Percentiles rank a stretch among this genome's conserved stretches.
Evolutionary conservation across 2,329 filamentous ascomycete genomes (phyloP).

Genomic region (Didymella arachidicola): DNA sequence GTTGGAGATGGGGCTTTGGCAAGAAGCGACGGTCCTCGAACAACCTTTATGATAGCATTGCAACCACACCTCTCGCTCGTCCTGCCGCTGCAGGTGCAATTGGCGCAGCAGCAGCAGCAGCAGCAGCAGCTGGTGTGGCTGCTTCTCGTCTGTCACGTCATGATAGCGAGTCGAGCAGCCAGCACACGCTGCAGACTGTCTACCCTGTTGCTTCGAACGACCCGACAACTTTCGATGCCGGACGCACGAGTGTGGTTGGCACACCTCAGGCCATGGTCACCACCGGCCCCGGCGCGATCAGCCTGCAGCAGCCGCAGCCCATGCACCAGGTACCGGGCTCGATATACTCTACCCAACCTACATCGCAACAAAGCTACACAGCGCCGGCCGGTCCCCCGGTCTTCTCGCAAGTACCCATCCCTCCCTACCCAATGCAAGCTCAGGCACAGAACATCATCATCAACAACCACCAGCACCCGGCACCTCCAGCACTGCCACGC

Average conservation of each 20-base stretch:
- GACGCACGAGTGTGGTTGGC: constrained; percentile 59
- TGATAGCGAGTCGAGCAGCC: constrained; percentile 57
- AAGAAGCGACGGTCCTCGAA: constrained; percentile 53
- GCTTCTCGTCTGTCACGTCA: constrained; percentile 59
- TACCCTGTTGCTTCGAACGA: constrained; percentile 73
- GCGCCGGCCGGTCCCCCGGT: constrained; percentile 53
- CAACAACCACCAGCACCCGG: constrained; percentile 27
- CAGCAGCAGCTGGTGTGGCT: constrained; percentile 52
- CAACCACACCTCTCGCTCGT: constrained; percentile 49
- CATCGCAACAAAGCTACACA: constrained; percentile 50
- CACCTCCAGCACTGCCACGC: constrained; percentile 39
- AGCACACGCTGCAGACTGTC: constrained; percentile 66
- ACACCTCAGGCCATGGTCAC: constrained; percentile 47
- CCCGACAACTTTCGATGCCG: constrained; percentile 66
- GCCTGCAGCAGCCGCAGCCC: constrained; percentile 86
- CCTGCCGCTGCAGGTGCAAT: constrained; percentile 52
- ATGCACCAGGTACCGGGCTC: constrained; percentile 74
- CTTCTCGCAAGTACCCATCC: constrained; percentile 44
- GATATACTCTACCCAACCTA: constrained; percentile 64
- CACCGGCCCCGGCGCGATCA: constrained; percentile 60
- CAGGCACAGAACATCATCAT: constrained; percentile 34
- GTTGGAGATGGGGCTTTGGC: constrained; percentile 66
- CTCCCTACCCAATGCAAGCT: constrained; percentile 30
- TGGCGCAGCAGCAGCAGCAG: constrained; percentile 48
- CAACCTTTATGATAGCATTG: constrained; percentile 45